Evolutionary conservation across 208 protist species (phyloP), one percentile per base, ranked within the genome.

Genomic region (Wallacemonas sp.): DNA sequence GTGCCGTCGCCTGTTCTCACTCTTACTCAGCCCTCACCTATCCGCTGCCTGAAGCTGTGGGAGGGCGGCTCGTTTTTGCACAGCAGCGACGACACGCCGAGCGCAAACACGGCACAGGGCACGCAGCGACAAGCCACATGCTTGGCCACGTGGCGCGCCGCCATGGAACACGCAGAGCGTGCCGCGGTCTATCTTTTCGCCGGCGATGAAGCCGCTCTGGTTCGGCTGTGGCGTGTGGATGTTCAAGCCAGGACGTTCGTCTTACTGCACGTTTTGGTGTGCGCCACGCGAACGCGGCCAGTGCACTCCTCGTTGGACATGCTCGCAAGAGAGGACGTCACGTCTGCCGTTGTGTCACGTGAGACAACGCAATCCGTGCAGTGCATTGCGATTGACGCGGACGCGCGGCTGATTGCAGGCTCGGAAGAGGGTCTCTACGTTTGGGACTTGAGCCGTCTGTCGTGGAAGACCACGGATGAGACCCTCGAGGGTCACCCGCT

Each of bases 181-280:
- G 68, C 68, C 3, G 78, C 86, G 21, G 75, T 85, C n/a, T 95
- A 95, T 53, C 39, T 93, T 14, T 82, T 90, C 54, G 82, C 76
- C 14, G 84, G 80, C 6, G 84, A 91, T 62, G 79, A 84, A 22
- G 70, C 51, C 41, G 79, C 80, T 1, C 14, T 80, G 6, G 79
- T 91, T 62, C 85, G 89, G 1, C 53, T 95, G 56, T 95, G 82
- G 81, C 72, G 89, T 3, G 75, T 91, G 2, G 80, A 93, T 61
- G 77, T 91, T 21, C 69, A 83, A 28, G 8, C 60, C 1, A 30
- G 62, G 19, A 38, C 24, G 14, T 79, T 82, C 65, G 53, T 77
- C 2, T 66, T 92, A 44, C 53, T 79, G 47, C 75, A 84, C 61
- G 75, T 92, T n/a, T 72, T 95, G 36, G 68, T 87, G 28, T 66